phyloP scores from a whole-genome alignment of 2,329 filamentous ascomycete species.

The Ophiosphaerella narmari region DNA sequence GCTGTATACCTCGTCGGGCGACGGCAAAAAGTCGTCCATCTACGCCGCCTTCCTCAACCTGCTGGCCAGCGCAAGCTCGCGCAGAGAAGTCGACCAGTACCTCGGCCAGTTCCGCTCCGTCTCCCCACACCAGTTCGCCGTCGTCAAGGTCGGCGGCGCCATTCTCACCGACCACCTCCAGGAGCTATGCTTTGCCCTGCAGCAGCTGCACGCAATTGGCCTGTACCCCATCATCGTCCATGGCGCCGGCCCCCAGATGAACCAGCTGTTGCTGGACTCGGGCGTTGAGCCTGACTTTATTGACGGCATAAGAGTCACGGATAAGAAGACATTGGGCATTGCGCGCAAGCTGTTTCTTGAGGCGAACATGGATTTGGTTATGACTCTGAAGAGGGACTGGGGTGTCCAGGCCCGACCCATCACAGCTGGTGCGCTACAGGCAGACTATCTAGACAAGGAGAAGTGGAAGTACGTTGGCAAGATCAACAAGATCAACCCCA shows the following conservation, averaged over 20 bases:
- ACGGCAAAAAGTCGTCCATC: slow-evolving; percentile 42
- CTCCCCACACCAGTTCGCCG: slow-evolving; percentile 94
- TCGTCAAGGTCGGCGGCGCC: slow-evolving; percentile 97
- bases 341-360: slow-evolving; percentile 92
- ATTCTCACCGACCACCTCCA: slow-evolving; percentile 94
- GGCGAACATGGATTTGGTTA: slow-evolving; percentile 90
- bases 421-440: slow-evolving; percentile 85
- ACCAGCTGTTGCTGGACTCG: slow-evolving; percentile 84
- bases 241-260: slow-evolving; percentile 92
- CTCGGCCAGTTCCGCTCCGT: slow-evolving; percentile 96
- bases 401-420: slow-evolving; percentile 89
- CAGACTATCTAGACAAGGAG: slow-evolving; percentile 93
- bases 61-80: slow-evolving; percentile 93
- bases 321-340: slow-evolving; percentile 90
- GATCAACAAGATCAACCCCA: slow-evolving; percentile 89
- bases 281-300: slow-evolving; percentile 95
- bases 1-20: slow-evolving; percentile 39
- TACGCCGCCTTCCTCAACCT: slow-evolving; percentile 82
- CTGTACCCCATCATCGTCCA: slow-evolving; percentile 96
- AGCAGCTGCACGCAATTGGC: slow-evolving; percentile 92
- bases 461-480: slow-evolving; percentile 96
- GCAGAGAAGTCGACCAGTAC: slow-evolving; percentile 96
- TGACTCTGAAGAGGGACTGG: slow-evolving; percentile 80
- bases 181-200: slow-evolving; percentile 84
- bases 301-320: slow-evolving; percentile 93